These are phyloP conservation scores for Entoloma clypeatum DNA, from an alignment of 1,284 basidiomycete genomes.

Conservation along the genomic window DNA sequence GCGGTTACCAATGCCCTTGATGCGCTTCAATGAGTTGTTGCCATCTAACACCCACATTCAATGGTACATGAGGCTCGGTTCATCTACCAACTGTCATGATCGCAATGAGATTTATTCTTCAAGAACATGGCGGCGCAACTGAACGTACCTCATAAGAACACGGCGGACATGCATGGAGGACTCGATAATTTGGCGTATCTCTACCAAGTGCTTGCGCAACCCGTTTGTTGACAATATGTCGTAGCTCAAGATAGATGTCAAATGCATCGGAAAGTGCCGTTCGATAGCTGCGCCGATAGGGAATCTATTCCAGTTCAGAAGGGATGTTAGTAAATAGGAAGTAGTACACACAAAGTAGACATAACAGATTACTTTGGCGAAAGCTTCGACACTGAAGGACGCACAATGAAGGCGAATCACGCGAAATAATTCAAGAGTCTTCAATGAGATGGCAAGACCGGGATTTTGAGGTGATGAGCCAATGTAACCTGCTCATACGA, in stretches of 20 bases:
- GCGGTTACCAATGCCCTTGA: slow-evolving; percentile 13
- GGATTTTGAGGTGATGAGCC: slow-evolving; percentile 18
- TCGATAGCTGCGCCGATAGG: slow-evolving; percentile 21
- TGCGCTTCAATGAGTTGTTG: slow-evolving; percentile 26
- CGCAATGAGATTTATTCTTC: not conserved
- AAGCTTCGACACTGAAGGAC: slow-evolving; percentile 32
- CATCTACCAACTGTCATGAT: slow-evolving; percentile 20
- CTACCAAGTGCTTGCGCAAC: slow-evolving; percentile 19
- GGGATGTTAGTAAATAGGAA: slow-evolving; percentile 1
- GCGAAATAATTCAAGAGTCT: slow-evolving; percentile 28
- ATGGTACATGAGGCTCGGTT: slow-evolving; percentile 16
- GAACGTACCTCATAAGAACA: slow-evolving; percentile 23
- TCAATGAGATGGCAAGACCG: slow-evolving; percentile 16
- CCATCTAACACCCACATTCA: slow-evolving; percentile 24
- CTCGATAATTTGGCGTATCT: slow-evolving; percentile 19
- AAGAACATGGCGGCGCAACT: not conserved
- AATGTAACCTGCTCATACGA: slow-evolving; percentile 13
- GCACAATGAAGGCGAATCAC: slow-evolving; percentile 21
- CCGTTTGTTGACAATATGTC: slow-evolving; percentile 12
- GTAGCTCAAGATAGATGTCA: slow-evolving; percentile 24
- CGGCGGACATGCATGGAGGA: slow-evolving; percentile 24
- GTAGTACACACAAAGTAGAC: slow-evolving; percentile 24
- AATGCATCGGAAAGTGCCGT: slow-evolving; percentile 21
- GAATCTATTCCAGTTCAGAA: slow-evolving; percentile 14
- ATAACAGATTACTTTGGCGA: slow-evolving; percentile 31